Percentiles rank a stretch among this genome's conserved stretches.
Conservation (phyloP, 768 basidiomycete species). For the Dentipellis sp. region DNA sequence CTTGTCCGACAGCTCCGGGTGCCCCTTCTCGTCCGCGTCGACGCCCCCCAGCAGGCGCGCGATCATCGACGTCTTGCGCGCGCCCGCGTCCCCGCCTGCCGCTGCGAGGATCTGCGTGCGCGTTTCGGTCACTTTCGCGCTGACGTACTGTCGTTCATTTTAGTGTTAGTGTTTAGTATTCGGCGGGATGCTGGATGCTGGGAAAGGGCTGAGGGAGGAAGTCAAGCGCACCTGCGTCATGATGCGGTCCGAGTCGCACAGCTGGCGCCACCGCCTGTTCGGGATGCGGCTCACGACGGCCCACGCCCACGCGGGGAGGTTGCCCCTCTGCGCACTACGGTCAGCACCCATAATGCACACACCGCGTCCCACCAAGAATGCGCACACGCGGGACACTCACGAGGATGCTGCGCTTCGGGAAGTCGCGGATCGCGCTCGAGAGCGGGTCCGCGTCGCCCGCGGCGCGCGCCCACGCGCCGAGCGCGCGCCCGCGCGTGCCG, state of each 20-base stretch:
- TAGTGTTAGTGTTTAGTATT: no score
- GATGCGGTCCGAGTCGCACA: conserved; percentile 71
- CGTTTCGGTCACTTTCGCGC: background rate
- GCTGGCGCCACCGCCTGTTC: conserved; percentile 54
- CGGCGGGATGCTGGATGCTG: background rate
- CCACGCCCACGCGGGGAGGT: conserved; percentile 60
- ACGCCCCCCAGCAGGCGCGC: background rate
- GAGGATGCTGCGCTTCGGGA: conserved; percentile 47
- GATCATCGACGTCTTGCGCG: background rate
- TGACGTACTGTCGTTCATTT: background rate
- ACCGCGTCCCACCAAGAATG: no score
- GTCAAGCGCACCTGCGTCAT: conserved; percentile 52
- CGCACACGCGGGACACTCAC: no score
- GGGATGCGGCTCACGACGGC: conserved; percentile 63
- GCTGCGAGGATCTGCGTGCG: no score
- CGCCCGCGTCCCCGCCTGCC: no score
- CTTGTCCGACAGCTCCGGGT: conserved; percentile 25
- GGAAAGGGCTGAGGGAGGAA: background rate
- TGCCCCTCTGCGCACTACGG: conserved; percentile 47
- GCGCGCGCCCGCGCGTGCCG: conserved; percentile 61
- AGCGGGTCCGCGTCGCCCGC: conserved; percentile 55
- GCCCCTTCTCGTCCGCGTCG: conserved; percentile 1
- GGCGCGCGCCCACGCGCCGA: conserved; percentile 50
- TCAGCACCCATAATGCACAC: background rate
- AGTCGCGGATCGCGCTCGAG: conserved; percentile 67